Evolutionary conservation across 2,329 filamentous ascomycete genomes (phyloP).

Genomic region (Ophiostoma novo-ulmi): DNA sequence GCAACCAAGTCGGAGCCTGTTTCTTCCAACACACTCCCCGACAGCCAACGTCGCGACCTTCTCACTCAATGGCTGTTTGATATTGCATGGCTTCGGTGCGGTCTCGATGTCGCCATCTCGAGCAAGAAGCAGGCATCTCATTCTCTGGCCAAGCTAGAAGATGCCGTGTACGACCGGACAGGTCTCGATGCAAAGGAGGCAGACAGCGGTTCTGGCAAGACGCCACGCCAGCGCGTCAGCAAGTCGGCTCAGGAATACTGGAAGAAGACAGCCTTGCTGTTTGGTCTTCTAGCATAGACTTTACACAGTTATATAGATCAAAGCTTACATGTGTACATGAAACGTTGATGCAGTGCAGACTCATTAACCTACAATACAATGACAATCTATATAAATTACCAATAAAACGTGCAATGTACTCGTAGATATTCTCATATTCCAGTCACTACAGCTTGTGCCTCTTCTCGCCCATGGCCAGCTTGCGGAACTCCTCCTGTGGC

Average conservation of each 20-base stretch:
- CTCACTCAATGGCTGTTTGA: slow-evolving; percentile 60
- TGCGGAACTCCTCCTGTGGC: slow-evolving; percentile 83
- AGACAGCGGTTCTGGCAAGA: slow-evolving; percentile 39
- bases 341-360: slow-evolving; percentile 7
- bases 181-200: slow-evolving; percentile 35
- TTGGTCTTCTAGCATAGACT: slow-evolving; percentile 60
- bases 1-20: not conserved
- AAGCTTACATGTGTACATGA: slow-evolving; percentile 1
- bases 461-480: slow-evolving; percentile 82
- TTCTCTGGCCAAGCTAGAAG: slow-evolving; percentile 43
- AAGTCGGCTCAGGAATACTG: slow-evolving; percentile 71
- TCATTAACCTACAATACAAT: not conserved
- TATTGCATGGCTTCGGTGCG: slow-evolving; percentile 46
- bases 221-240: slow-evolving; percentile 48
- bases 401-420: no score
- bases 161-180: slow-evolving; percentile 42
- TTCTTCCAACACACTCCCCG: not conserved
- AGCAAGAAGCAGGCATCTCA: slow-evolving; percentile 27
- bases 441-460: slow-evolving; percentile 73
- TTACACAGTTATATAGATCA: slow-evolving; percentile 30
- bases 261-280: slow-evolving; percentile 74
- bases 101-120: slow-evolving; percentile 35
- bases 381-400: not conserved
- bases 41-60: slow-evolving; percentile 39
- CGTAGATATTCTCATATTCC: not conserved